phyloP scores from a whole-genome alignment of 2,329 filamentous ascomycete genomes.

The Cladosporium colombiae region DNA sequence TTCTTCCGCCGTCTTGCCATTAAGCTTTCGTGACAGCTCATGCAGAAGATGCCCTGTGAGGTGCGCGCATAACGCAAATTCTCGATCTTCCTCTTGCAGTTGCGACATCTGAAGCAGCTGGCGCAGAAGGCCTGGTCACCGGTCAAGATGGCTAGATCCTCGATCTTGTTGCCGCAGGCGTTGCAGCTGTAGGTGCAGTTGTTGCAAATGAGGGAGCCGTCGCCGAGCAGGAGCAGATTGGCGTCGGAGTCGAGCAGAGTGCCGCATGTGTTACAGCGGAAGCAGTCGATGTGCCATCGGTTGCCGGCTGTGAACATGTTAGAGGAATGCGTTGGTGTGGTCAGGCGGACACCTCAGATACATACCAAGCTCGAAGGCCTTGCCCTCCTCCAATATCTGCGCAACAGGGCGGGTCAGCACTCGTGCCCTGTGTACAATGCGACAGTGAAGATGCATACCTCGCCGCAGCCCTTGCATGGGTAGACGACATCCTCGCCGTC shows the following conservation, averaged over 20 bases:
- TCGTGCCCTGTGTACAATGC: conserved; percentile 13
- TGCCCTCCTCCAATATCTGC: conserved; percentile 96
- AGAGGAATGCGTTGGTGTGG: conserved; percentile 29
- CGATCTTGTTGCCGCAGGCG: conserved; percentile 95
- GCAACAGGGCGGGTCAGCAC: conserved; percentile 20
- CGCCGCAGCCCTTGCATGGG: conserved; percentile 89
- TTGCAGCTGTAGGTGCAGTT: conserved; percentile 99
- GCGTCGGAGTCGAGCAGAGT: conserved; percentile 97
- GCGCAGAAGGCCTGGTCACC: conserved; percentile 98
- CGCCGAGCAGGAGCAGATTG: conserved; percentile 92
- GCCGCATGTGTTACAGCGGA: conserved; percentile 92
- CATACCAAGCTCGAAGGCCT: conserved; percentile 94
- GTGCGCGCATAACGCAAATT: conserved; percentile 96
- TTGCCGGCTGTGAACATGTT: conserved; percentile 71
- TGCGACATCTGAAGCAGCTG: conserved; percentile 93
- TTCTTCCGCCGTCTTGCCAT: conserved; percentile 92
- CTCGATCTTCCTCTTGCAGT: conserved; percentile 98
- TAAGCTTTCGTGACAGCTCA: conserved; percentile 95
- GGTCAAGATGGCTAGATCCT: conserved; percentile 94
- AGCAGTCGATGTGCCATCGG: conserved; percentile 98
- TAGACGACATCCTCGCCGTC: conserved; percentile 79
- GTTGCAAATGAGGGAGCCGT: conserved; percentile 97
- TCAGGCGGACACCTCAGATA: conserved; percentile 26
- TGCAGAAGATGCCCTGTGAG: conserved; percentile 98
- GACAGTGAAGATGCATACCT: conserved; percentile 56